phyloP scores from a whole-genome alignment of 495 filamentous ascomycete species.

The Staphylotrichum longicolle region DNA sequence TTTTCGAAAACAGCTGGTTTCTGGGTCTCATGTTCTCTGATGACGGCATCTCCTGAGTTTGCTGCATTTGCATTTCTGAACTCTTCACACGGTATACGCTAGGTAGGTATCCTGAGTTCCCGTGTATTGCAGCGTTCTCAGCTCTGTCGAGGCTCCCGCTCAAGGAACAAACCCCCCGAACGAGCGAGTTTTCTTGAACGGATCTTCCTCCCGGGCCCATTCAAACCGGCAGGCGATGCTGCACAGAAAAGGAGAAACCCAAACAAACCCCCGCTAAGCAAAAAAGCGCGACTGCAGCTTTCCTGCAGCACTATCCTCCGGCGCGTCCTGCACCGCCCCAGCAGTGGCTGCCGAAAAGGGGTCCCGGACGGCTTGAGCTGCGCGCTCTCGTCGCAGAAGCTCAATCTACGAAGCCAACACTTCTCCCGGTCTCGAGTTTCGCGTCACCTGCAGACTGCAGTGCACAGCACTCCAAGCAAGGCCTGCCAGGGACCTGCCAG shows the following conservation, averaged over 20 bases:
- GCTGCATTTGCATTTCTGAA: neutral
- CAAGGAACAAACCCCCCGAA: too few species aligned
- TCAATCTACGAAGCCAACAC: conserved; percentile 5
- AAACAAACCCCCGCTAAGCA: conserved; percentile 1
- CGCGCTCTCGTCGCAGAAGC: neutral
- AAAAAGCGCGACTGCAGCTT: conserved; percentile 11
- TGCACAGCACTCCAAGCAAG: conserved; percentile 10
- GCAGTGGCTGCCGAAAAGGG: conserved; percentile 2
- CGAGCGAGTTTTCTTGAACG: neutral
- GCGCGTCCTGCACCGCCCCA: conserved; percentile 8
- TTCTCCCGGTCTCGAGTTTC: conserved; percentile 8
- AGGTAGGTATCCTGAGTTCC: too few species aligned
- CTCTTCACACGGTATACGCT: neutral
- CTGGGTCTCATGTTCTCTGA: neutral
- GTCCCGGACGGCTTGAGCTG: neutral
- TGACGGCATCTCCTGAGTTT: neutral
- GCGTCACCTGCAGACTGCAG: neutral
- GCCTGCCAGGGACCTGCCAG: neutral
- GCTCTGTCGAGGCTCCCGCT: too few species aligned
- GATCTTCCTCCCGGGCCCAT: neutral
- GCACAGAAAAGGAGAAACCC: conserved; percentile 11
- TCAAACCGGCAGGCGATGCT: neutral
- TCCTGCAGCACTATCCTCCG: conserved; percentile 8
- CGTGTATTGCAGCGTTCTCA: too few species aligned
- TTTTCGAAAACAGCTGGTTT: neutral